These are phyloP conservation scores for Trichoderma sp. DNA, from an alignment of 2,329 filamentous ascomycete genomes.

Conservation along the genomic window DNA sequence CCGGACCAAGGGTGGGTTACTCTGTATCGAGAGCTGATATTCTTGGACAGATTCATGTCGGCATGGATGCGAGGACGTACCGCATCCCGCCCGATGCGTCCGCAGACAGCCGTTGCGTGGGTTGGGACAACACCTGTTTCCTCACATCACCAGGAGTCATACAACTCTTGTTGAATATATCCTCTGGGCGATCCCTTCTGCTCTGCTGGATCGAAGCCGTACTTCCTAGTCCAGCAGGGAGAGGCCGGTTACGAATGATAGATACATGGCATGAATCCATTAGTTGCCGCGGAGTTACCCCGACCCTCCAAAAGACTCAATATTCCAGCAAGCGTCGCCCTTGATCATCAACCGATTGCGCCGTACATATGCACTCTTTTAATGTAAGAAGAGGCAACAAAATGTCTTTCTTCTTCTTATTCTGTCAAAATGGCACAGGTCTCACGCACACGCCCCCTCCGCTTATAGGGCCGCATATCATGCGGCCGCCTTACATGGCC, in stretches of 20 bases:
- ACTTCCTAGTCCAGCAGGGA: background rate
- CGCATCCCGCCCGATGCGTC: background rate
- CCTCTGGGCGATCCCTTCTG: background rate
- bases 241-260: background rate
- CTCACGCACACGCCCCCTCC: constrained; percentile 19
- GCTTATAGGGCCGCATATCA: constrained; percentile 26
- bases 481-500: constrained; percentile 24
- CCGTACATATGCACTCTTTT: background rate
- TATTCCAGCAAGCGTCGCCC: background rate
- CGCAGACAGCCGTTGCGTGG: background rate
- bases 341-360: background rate
- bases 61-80: background rate
- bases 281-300: constrained; percentile 2
- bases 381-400: background rate
- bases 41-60: constrained; percentile 7
- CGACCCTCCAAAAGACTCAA: background rate
- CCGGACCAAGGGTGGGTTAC: constrained; percentile 20
- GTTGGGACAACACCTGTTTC: background rate
- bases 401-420: background rate
- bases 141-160: background rate
- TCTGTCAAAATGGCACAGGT: constrained; percentile 8
- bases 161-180: background rate
- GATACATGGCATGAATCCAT: background rate
- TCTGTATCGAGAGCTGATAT: background rate
- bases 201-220: background rate